Base-by-base conservation (phyloP, 352 stramenopile genomes). In the Thalassiosira exigua region DNA sequence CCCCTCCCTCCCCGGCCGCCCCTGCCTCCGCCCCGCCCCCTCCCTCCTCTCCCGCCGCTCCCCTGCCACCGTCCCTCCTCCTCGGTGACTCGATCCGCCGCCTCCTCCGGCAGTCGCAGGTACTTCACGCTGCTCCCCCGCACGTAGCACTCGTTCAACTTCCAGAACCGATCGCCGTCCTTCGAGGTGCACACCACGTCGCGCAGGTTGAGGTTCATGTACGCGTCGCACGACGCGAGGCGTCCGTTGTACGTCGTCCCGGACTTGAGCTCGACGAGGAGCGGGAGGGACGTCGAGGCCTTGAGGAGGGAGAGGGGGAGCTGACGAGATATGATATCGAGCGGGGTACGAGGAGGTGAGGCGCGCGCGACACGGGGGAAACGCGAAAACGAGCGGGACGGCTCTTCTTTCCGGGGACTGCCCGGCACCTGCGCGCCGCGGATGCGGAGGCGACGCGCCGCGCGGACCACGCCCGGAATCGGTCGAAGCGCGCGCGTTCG, bases 221-320 rank as follows among this genome's bases (percentile, higher is more conserved):
- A 99, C 11, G 95, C 96, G 85, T 99, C 97, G 61, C 96, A 98
- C 79, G 96, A 98, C 26, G 98, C 95, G 41, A 99, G 90, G 57
- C 96, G 93, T 26, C 97, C 54, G 95, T 98, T 75, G 66, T 75
- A 75, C 2, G 84, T 90, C 70, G 98, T 96, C 52, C 97, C 97
- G 75, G 98, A 98, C 91, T 99, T 99, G 19, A 99, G 93, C 93
- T 99, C 97, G 51, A 99, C 95, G 53, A 99, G 90, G 92, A 98
- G 97, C 33, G 96, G 95, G 58, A 98, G 96, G 64, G 95, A 93
- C 79, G 97, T 95, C 21, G 97, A 96, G 71, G 96, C 97, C 84
- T 97, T 96, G 32, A 99, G 89, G 66, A 99, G 90, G 27, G 96
- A 98, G 78, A 99, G 92, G 50, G 97, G 97, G 74, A 99, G 84